Evolutionary conservation across 129 eudicot species (phyloP).

Genomic region (Helichrysum umbraculigerum): DNA sequence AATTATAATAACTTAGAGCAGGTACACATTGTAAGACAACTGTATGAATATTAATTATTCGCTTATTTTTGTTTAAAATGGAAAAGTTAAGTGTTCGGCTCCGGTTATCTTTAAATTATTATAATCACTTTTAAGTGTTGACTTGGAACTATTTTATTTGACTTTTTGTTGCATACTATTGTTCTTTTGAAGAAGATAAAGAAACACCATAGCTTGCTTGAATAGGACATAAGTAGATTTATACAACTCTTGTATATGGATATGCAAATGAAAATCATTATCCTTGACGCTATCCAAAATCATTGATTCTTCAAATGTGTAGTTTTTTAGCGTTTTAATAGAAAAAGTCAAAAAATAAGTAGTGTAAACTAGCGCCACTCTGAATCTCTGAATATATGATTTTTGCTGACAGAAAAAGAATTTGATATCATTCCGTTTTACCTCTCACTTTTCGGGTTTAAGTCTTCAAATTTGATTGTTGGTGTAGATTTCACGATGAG

Average conservation of each 20-base stretch:
- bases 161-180: not conserved
- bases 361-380: not conserved
- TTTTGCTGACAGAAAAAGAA: not conserved
- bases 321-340: too few relatives aligned
- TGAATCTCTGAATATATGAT: not conserved
- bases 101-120: not conserved
- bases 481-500: constrained; percentile 92
- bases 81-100: not conserved
- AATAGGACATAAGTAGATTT: too few relatives aligned
- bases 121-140: not conserved
- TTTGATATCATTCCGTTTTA: not conserved
- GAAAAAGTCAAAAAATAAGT: too few relatives aligned
- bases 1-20: constrained; percentile 64
- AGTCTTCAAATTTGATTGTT: constrained; percentile 82
- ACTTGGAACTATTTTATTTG: not conserved
- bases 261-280: not conserved
- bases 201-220: not conserved
- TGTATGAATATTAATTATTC: not conserved
- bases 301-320: not conserved
- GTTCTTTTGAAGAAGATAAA: not conserved
- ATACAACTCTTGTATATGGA: too few relatives aligned
- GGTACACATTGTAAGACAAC: constrained; percentile 36
- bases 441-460: constrained; percentile 46
- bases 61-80: not conserved
- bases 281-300: not conserved